phyloP scores from a whole-genome alignment of 768 basidiomycete species.

The Amanita rimosa region DNA sequence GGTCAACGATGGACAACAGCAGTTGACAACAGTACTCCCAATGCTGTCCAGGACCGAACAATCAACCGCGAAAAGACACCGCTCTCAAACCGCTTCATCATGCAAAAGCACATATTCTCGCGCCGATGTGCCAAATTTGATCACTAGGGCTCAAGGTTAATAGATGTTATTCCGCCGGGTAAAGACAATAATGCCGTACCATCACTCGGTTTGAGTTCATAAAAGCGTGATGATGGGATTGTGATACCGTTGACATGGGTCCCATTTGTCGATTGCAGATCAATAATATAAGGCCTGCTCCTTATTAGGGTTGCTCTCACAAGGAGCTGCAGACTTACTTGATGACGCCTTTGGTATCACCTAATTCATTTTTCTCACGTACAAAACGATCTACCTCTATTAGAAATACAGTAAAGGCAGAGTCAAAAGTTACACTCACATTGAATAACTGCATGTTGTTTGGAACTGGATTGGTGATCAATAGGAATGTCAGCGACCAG shows the following conservation, averaged over 20 bases:
- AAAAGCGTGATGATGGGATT: conserved; percentile 81
- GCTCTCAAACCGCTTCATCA: conserved; percentile 47
- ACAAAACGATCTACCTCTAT: conserved; percentile 60
- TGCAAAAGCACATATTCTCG: conserved; percentile 82
- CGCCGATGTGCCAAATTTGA: conserved; percentile 75
- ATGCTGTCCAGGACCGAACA: not conserved
- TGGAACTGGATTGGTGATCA: conserved; percentile 96
- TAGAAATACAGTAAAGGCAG: conserved; percentile 4
- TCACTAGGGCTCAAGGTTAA: conserved; percentile 34
- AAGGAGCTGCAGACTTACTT: conserved; percentile 48
- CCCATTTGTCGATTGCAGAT: conserved; percentile 96
- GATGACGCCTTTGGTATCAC: conserved; percentile 58
- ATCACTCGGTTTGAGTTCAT: conserved; percentile 70
- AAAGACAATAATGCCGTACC: conserved; percentile 35
- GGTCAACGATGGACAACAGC: not conserved
- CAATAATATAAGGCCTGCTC: conserved; percentile 86
- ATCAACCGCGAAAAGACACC: not conserved
- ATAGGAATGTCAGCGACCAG: conserved; percentile 79
- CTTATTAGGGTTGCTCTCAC: not conserved
- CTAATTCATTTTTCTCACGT: conserved; percentile 81
- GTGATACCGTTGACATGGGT: conserved; percentile 83
- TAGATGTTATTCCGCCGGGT: not conserved
- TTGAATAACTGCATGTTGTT: conserved; percentile 96
- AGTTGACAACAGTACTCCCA: not conserved
- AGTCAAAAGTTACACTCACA: conserved; percentile 32